Base-by-base conservation (phyloP, 192 early-diverging fungal species). In the Dissophora globulifera region DNA sequence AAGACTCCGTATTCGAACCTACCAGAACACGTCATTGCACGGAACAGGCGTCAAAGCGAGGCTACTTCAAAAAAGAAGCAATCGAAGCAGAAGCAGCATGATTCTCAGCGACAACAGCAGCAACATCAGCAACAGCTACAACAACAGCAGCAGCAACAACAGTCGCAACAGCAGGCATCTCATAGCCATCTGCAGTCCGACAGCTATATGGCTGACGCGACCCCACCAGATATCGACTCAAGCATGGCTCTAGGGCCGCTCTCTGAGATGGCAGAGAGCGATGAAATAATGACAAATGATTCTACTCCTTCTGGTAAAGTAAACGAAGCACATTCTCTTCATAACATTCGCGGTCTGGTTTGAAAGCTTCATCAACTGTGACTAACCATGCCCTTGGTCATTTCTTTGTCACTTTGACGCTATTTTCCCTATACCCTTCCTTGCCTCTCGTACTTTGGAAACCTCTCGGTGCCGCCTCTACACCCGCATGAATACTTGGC, bases 301-400 rank as follows among this genome's bases (percentile, higher is more conserved):
- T 56, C 72, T 54, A 52, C 51, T 31, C 51, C 45, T 25, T 67
- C 72, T 54, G 58, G 72, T 76, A 76, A 65, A 13, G 48, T 27
- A 53, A 31, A n/a, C n/a, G n/a, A n/a, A n/a, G n/a, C n/a, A n/a
- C n/a, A n/a, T n/a, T 20, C 15, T 40, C 10, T 27, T 59, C 12
- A 16, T 19, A 7, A 27, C 29, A 58, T 50, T 22, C 23, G 23
- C 32, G 0, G 29, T 38, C 50, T 30, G 50, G 27, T 27, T 50
- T 38, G 1, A 35, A 13, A 52, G 17, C 17, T 29, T 29, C 19
- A 31, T 42, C 33, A 9, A 52, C 50, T 30, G 20, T 31, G n/a
- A 65, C 52, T 65, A 55, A 65, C 62, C 43, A 31, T 20, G 20
- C 52, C 15, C 42, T 25, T 45, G 52, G 26, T 40, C 10, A 20